Conservation (phyloP, 495 filamentous ascomycete species). For the Talaromyces borbonicus region DNA sequence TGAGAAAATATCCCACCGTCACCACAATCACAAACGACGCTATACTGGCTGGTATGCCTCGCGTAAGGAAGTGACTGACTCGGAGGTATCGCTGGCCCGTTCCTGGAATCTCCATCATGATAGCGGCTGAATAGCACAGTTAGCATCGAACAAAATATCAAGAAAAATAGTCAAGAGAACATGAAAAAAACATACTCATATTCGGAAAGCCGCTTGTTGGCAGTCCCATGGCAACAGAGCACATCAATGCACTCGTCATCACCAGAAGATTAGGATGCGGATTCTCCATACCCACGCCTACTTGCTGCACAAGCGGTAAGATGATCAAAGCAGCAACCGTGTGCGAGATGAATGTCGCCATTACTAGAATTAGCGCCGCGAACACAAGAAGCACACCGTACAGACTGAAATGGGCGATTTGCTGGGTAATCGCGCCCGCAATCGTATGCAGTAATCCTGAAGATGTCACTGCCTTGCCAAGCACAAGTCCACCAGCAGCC, state of each 20-base stretch:
- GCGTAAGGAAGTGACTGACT: conserved; percentile 87
- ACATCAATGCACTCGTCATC: conserved; percentile 69
- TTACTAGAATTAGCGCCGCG: conserved; percentile 72
- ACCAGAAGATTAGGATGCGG: conserved; percentile 93
- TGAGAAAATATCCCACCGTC: conserved; percentile 77
- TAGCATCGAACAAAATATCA: conserved; percentile 15
- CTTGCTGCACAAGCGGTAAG: conserved; percentile 75
- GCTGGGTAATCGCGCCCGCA: conserved; percentile 58
- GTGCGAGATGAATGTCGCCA: conserved; percentile 97
- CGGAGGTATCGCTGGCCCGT: conserved; percentile 85
- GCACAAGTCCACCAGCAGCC: conserved; percentile 82
- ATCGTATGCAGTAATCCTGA: conserved; percentile 90
- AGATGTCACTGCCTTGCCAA: conserved; percentile 89
- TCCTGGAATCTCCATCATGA: conserved; percentile 96
- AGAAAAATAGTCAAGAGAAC: neutral
- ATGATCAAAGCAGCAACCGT: conserved; percentile 96
- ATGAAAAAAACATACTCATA: conserved; percentile 69
- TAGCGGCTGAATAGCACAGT: conserved; percentile 55
- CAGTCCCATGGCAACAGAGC: conserved; percentile 71
- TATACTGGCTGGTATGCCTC: conserved; percentile 78
- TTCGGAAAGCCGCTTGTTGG: conserved; percentile 97
- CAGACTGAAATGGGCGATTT: conserved; percentile 68
- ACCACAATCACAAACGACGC: conserved; percentile 75
- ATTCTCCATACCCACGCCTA: conserved; percentile 74
- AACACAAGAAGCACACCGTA: conserved; percentile 88